Percentiles rank a stretch among this genome's conserved stretches.
Evolutionary conservation across 192 early-diverging fungal genomes (phyloP).

Genomic region (Cetraspora pellucida): DNA sequence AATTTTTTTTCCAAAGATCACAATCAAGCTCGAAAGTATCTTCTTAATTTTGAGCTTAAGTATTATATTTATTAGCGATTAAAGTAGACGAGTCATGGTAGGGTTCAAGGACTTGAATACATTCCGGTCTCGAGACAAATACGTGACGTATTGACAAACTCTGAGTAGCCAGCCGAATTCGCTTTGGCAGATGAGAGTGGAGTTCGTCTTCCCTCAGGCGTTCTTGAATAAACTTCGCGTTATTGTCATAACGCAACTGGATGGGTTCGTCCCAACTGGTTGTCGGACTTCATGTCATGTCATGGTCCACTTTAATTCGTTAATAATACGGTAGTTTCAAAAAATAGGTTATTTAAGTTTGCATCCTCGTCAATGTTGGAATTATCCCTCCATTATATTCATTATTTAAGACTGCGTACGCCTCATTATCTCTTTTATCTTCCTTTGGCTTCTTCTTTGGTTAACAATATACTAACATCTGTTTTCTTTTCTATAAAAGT

Average conservation of each 20-base stretch:
- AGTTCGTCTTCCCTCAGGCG: slow-evolving; percentile 29
- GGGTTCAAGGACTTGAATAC: slow-evolving; percentile 38
- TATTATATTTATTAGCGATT: slow-evolving; percentile 1
- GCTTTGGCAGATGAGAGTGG: slow-evolving; percentile 20
- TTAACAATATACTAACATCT: slow-evolving; percentile 26
- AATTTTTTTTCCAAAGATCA: slow-evolving; percentile 18
- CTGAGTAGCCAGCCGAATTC: slow-evolving; percentile 21
- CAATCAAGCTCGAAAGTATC: slow-evolving; percentile 17
- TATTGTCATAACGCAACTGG: slow-evolving; percentile 36
- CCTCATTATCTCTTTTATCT: too few relatives aligned
- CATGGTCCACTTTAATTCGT: slow-evolving; percentile 28
- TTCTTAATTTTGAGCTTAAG: slow-evolving; percentile 30
- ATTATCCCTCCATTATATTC: too few relatives aligned
- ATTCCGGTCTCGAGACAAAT: slow-evolving; percentile 29
- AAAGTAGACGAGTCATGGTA: neutral
- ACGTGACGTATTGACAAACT: slow-evolving; percentile 36
- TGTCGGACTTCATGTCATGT: slow-evolving; percentile 28
- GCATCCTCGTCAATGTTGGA: too few relatives aligned
- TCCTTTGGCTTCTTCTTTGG: too few relatives aligned
- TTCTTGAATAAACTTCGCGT: slow-evolving; percentile 32
- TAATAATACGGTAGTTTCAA: slow-evolving; percentile 22
- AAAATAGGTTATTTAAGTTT: neutral
- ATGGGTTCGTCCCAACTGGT: slow-evolving; percentile 26
- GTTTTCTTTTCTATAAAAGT: slow-evolving; percentile 35
- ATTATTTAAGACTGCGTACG: too few relatives aligned